These are phyloP conservation scores for Colletotrichum sp. DNA, from an alignment of 2,329 filamentous ascomycete species.

Conservation along the genomic window DNA sequence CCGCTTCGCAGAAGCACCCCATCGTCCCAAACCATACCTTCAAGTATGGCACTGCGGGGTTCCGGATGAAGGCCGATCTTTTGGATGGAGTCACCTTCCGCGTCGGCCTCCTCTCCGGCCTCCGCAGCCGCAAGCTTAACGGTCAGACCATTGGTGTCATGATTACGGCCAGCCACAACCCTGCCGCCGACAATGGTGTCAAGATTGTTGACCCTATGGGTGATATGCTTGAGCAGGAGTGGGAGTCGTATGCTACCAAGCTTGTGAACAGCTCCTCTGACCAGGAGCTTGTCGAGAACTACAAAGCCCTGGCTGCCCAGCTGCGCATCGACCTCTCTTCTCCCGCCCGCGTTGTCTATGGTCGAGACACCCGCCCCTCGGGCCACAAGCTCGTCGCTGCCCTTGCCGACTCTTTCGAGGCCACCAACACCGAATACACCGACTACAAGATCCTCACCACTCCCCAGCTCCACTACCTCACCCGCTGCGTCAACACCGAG, in stretches of 20 bases:
- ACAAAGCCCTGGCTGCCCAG: constrained; percentile 75
- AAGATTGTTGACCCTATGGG: constrained; percentile 98
- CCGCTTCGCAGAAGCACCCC: constrained; percentile 66
- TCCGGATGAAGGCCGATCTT: constrained; percentile 75
- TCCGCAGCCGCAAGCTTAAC: constrained; percentile 88
- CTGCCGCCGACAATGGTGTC: constrained; percentile 86
- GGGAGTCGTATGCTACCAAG: constrained; percentile 87
- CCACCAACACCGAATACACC: constrained; percentile 73
- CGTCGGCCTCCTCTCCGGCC: constrained; percentile 85
- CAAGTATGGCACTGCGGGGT: constrained; percentile 71
- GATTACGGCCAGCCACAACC: constrained; percentile 95
- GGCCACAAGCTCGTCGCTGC: constrained; percentile 83
- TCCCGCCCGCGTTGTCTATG: constrained; percentile 84
- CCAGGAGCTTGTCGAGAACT: constrained; percentile 76
- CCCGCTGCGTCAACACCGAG: constrained; percentile 91
- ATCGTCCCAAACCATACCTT: constrained; percentile 61
- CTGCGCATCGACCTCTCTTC: constrained; percentile 76
- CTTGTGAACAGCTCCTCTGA: constrained; percentile 86
- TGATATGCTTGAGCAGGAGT: constrained; percentile 96
- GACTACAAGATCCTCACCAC: constrained; percentile 95
- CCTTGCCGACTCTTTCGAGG: constrained; percentile 79
- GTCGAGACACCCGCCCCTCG: constrained; percentile 90
- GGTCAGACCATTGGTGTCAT: constrained; percentile 95
- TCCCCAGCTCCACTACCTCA: constrained; percentile 97
- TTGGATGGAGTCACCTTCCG: constrained; percentile 93